These are phyloP conservation scores for Phytophthora cactorum DNA, from an alignment of 352 stramenopile species.

Conservation along the genomic window DNA sequence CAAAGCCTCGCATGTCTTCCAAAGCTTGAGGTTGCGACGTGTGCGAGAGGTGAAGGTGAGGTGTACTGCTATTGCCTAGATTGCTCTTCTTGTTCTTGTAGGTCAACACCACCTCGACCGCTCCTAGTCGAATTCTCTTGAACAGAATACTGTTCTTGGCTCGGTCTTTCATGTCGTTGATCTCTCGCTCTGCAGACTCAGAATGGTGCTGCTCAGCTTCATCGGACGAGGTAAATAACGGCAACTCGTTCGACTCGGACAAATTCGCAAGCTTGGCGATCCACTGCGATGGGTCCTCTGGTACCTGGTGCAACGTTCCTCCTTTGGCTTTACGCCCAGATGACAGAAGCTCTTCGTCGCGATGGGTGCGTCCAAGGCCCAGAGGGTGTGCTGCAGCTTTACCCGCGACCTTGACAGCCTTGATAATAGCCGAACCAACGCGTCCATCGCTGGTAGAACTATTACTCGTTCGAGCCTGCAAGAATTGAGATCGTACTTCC, in stretches of 20 bases:
- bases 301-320: conserved; percentile 33
- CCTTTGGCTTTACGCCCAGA: conserved; percentile 19
- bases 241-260: conserved; percentile 34
- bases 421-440: conserved; percentile 60
- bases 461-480: conserved; percentile 37
- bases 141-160: conserved; percentile 72
- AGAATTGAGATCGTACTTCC: conserved; percentile 71
- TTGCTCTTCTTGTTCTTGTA: conserved; percentile 82
- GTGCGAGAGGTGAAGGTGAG: conserved; percentile 21
- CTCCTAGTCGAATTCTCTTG: conserved; percentile 81
- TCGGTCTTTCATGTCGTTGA: conserved; percentile 52
- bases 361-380: conserved; percentile 41
- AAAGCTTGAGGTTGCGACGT: conserved; percentile 49
- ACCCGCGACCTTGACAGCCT: conserved; percentile 63
- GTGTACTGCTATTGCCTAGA: conserved; percentile 12
- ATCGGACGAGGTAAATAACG: conserved; percentile 17
- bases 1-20: conserved; percentile 87
- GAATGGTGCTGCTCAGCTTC: conserved; percentile 16
- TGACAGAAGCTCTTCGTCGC: conserved; percentile 28
- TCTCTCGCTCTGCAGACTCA: conserved; percentile 24
- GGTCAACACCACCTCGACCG: conserved; percentile 76
- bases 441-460: conserved; percentile 39
- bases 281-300: conserved; percentile 57
- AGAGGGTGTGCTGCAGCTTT: conserved; percentile 66
- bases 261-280: conserved; percentile 38